Percentiles rank a stretch among this genome's conserved stretches.
Conservation (phyloP, 2,329 filamentous ascomycete genomes). For the Bipolaris gigantea region DNA sequence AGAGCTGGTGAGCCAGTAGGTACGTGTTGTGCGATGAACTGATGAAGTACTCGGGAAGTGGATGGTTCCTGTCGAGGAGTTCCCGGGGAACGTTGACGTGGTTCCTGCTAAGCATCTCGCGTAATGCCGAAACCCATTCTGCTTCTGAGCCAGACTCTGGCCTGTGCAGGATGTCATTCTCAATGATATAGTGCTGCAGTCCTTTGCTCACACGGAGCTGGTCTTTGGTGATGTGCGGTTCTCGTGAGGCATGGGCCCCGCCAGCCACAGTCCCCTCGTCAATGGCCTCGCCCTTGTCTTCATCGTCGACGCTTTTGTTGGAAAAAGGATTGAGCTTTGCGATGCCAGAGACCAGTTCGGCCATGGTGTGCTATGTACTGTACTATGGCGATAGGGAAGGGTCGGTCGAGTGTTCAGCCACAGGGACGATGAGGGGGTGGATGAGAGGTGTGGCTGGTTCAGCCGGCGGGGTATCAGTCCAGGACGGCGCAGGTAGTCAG, state of each 20-base stretch:
- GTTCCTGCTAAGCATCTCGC: conserved; percentile 57
- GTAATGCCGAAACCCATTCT: conserved; percentile 52
- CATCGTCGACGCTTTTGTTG: conserved; percentile 45
- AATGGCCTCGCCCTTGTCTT: conserved; percentile 60
- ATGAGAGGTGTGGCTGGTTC: conserved; percentile 5
- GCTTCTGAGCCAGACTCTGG: conserved; percentile 53
- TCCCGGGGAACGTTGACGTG: conserved; percentile 60
- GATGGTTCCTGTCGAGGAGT: conserved; percentile 60
- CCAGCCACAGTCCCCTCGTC: conserved; percentile 57
- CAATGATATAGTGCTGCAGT: conserved; percentile 58
- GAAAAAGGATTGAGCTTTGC: conserved; percentile 40
- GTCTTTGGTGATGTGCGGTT: conserved; percentile 54
- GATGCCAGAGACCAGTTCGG: conserved; percentile 40
- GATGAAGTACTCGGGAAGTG: conserved; percentile 71
- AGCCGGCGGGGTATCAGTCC: conserved; percentile 6
- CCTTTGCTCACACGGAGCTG: conserved; percentile 63
- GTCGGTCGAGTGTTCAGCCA: neutral
- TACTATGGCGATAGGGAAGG: conserved; percentile 1
- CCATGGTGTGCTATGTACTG: conserved; percentile 24
- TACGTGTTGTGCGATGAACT: conserved; percentile 76
- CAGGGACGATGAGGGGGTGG: neutral
- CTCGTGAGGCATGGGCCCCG: conserved; percentile 59
- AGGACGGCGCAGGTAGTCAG: neutral
- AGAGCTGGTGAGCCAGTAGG: conserved; percentile 69
- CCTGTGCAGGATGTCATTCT: conserved; percentile 55